Conservation (phyloP, 1,139 yeast genomes). For the Eremothecium gossypii region DNA sequence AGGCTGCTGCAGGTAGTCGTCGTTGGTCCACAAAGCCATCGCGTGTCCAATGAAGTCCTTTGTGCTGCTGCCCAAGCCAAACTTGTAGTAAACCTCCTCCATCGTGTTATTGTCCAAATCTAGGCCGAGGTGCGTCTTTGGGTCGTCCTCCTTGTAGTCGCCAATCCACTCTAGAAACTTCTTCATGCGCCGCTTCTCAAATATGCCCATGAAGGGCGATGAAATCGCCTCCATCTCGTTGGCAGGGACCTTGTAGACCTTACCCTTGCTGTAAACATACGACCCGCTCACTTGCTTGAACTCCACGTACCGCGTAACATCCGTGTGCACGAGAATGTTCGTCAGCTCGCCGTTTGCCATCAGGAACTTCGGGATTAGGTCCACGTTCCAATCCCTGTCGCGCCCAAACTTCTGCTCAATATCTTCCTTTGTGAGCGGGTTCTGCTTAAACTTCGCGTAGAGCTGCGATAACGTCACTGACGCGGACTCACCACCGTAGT, state of each 20-base stretch:
- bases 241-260: constrained; percentile 91
- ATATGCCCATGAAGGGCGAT: constrained; percentile 89
- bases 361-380: constrained; percentile 88
- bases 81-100: constrained; percentile 84
- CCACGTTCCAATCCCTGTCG: constrained; percentile 97
- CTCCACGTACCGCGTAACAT: constrained; percentile 90
- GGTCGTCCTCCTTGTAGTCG: constrained; percentile 67
- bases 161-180: constrained; percentile 83
- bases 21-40: constrained; percentile 95
- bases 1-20: constrained; percentile 78
- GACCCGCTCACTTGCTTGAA: constrained; percentile 94
- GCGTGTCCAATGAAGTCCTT: constrained; percentile 97
- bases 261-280: constrained; percentile 79
- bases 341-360: constrained; percentile 98
- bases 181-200: constrained; percentile 94
- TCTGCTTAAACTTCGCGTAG: constrained; percentile 63
- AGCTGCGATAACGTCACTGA: constrained; percentile 45
- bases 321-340: constrained; percentile 88
- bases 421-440: constrained; percentile 55
- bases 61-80: constrained; percentile 87
- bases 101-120: constrained; percentile 82
- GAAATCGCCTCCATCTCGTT: constrained; percentile 85
- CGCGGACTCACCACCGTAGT: constrained; percentile 76
- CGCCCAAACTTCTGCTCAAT: constrained; percentile 52
- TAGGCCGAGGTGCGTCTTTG: constrained; percentile 76